Conservation (phyloP, 2,329 filamentous ascomycete genomes). For the Claviceps quebecensis region DNA sequence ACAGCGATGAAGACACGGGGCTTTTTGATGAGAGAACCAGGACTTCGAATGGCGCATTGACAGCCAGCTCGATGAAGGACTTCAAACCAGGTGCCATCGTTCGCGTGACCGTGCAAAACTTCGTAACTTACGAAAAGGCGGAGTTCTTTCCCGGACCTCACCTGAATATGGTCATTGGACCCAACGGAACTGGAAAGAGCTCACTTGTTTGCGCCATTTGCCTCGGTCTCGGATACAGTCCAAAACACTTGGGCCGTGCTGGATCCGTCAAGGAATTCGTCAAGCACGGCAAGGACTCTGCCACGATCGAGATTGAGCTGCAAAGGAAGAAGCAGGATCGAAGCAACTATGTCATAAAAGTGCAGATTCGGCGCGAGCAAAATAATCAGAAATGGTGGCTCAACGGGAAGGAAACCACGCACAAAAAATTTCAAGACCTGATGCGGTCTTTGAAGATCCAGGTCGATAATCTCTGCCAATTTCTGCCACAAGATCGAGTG, state of each 20-base stretch:
- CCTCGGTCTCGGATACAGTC: slow-evolving; percentile 72
- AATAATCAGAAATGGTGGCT: slow-evolving; percentile 70
- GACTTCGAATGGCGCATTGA: slow-evolving; percentile 4
- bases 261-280: slow-evolving; percentile 81
- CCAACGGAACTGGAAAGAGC: slow-evolving; percentile 97
- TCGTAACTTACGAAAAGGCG: slow-evolving; percentile 86
- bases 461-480: slow-evolving; percentile 95
- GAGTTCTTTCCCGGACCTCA: slow-evolving; percentile 86
- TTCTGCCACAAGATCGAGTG: slow-evolving; percentile 89
- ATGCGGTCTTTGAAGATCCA: slow-evolving; percentile 71
- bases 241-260: slow-evolving; percentile 72
- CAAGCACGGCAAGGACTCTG: slow-evolving; percentile 69
- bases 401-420: slow-evolving; percentile 48
- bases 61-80: slow-evolving; percentile 14
- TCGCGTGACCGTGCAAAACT: slow-evolving; percentile 72
- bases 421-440: slow-evolving; percentile 52
- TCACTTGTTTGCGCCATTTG: slow-evolving; percentile 95
- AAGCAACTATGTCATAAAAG: slow-evolving; percentile 58
- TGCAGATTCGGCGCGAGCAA: slow-evolving; percentile 67
- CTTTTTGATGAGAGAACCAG: slow-evolving; percentile 7
- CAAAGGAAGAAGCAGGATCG: slow-evolving; percentile 45
- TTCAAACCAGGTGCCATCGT: slow-evolving; percentile 75
- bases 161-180: slow-evolving; percentile 96
- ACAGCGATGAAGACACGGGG: slow-evolving; percentile 9
- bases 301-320: slow-evolving; percentile 82